Conservation (phyloP, 768 basidiomycete species). For the Termitomyces sp. region DNA sequence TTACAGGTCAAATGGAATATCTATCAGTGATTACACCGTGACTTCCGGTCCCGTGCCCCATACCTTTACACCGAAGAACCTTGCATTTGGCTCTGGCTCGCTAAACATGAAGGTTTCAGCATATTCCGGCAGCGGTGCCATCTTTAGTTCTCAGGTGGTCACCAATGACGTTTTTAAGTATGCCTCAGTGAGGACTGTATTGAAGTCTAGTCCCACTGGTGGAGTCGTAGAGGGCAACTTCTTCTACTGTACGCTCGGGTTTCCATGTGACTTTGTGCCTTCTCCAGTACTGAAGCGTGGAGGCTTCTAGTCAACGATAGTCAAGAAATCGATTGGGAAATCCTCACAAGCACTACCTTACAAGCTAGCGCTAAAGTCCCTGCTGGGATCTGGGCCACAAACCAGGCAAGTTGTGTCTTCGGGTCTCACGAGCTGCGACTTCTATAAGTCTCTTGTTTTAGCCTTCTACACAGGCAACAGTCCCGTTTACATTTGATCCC, state of each 20-base stretch:
- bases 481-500: slow-evolving; percentile 29
- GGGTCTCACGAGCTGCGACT: background rate
- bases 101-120: slow-evolving; percentile 28
- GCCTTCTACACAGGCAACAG: slow-evolving; percentile 15
- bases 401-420: slow-evolving; percentile 19
- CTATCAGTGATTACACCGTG: slow-evolving; percentile 23
- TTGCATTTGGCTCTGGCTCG: slow-evolving; percentile 25
- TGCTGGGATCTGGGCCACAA: slow-evolving; percentile 32
- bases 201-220: slow-evolving; percentile 26
- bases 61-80: slow-evolving; percentile 22
- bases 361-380: slow-evolving; percentile 21
- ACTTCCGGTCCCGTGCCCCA: slow-evolving; percentile 17
- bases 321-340: slow-evolving; percentile 30
- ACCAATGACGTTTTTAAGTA: slow-evolving; percentile 25
- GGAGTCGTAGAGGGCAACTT: slow-evolving; percentile 33
- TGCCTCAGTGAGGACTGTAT: slow-evolving; percentile 28
- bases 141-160: slow-evolving; percentile 24
- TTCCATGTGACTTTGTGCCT: background rate
- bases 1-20: slow-evolving; percentile 19
- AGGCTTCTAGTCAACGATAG: slow-evolving; percentile 20
- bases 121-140: slow-evolving; percentile 22
- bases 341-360: slow-evolving; percentile 27
- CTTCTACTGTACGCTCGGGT: slow-evolving; percentile 23
- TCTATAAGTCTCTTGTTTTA: slow-evolving; percentile 15
- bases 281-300: background rate